Evolutionary conservation across 441 rosid genomes (phyloP), one percentile per base, ranked within the genome.

Genomic region (Populus tomentosa): DNA sequence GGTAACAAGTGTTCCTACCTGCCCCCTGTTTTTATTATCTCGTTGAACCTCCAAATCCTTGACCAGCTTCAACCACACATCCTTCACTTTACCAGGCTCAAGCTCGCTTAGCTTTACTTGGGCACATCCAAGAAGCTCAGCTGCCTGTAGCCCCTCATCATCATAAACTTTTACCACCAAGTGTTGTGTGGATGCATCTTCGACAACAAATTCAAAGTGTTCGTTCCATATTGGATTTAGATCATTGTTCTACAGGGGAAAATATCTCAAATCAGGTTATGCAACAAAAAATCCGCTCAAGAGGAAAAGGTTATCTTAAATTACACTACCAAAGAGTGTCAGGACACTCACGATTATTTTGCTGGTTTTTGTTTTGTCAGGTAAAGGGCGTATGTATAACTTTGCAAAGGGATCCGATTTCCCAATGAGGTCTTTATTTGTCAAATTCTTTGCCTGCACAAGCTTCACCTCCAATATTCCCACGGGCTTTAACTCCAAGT

Each of bases 211-310:
- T 81, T 92, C 94, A 79, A 86, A 97, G 78, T 94, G 93, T 81
- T 95, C 99, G 62, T 95, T 95, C 99, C 98, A 95, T 8, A 95
- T 87, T 23, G 98, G 99, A 81, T 92, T 93, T 81, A 97, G 78
- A 76, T 91, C 85, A 75, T 94, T 94, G 84, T 79, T 89, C 99
- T 97, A 78, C 76, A 63, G 85, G 66, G 75, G 33, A 23, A 26
- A 72, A 68, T 46, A 23, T 35, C 36, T 77, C 46, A 72, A 63
- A 40, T 65, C 20, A 28, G 36, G 72, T 73, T 26, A 71, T 28
- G 38, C 10, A 50, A 59, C 67, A 64, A 26, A 7, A 3, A 6
- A 35, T 18, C 38, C 32, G n/a, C 23, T 35, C n/a, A 26, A 26
- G 16, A 53, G 61, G 18, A 30, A 30, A 30, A 53, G 3, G n/a